Evolutionary conservation across 257 asterid genomes (phyloP).

Genomic region (Jaltomata sinuosa): DNA sequence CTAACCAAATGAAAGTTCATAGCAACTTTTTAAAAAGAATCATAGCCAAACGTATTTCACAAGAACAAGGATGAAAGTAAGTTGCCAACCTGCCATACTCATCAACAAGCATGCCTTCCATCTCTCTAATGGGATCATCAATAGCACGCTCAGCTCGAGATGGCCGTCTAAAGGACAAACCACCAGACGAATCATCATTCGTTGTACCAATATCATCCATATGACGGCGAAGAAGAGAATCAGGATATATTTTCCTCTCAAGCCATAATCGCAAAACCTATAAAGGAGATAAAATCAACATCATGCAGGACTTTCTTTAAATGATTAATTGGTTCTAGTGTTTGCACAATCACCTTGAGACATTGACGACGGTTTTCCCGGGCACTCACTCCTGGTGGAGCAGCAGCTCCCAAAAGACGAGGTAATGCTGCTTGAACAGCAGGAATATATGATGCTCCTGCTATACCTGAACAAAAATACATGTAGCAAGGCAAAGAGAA

Average conservation of each 20-base stretch:
- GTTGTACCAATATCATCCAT: constrained; percentile 54
- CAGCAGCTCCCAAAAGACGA: constrained; percentile 84
- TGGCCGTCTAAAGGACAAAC: constrained; percentile 68
- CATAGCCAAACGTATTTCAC: background rate
- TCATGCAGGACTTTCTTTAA: background rate
- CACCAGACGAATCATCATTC: constrained; percentile 61
- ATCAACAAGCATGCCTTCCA: constrained; percentile 96
- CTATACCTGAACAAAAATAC: constrained; percentile 54
- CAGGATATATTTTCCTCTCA: constrained; percentile 90
- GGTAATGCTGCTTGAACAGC: constrained; percentile 78
- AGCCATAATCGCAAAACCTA: constrained; percentile 95
- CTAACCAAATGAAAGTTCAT: background rate
- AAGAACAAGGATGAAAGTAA: background rate
- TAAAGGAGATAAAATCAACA: background rate
- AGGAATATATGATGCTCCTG: constrained; percentile 91
- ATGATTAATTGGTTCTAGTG: background rate
- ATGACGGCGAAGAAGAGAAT: constrained; percentile 63
- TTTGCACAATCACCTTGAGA: constrained; percentile 53
- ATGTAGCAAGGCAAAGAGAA: constrained; percentile 1
- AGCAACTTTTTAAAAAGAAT: background rate
- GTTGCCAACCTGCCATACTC: constrained; percentile 82
- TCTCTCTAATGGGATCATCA: constrained; percentile 95
- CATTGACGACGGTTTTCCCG: constrained; percentile 97
- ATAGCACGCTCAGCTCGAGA: constrained; percentile 88
- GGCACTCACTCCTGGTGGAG: constrained; percentile 79